These are phyloP conservation scores for Spergularia azorica DNA, from an alignment of 179 eudicot species.

Conservation along the genomic window DNA sequence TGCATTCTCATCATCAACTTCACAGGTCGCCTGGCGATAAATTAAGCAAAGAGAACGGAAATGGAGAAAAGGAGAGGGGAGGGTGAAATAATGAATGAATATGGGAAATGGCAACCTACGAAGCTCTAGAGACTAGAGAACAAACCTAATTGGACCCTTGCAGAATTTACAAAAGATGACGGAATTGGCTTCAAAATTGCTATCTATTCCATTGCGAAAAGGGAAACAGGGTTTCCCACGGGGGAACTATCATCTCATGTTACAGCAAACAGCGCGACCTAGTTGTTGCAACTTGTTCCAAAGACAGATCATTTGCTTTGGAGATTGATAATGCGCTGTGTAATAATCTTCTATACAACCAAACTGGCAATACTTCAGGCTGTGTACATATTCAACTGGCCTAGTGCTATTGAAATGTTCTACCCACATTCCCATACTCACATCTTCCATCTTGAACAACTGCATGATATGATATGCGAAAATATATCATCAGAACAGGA, in stretches of 20 bases:
- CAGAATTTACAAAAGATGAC: conserved; percentile 32
- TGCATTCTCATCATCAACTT: conserved; percentile 17
- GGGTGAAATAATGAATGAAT: conserved; percentile 30
- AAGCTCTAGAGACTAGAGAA: conserved; percentile 29
- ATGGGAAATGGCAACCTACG: conserved; percentile 21
- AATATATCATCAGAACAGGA: neutral
- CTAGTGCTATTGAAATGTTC: conserved; percentile 42
- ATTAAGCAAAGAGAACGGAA: conserved; percentile 3
- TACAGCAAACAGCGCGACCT: conserved; percentile 51
- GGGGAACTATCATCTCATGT: conserved; percentile 45
- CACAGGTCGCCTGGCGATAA: neutral
- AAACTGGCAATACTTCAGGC: conserved; percentile 50
- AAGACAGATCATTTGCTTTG: conserved; percentile 51
- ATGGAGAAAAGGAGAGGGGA: neutral
- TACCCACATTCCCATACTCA: conserved; percentile 61
- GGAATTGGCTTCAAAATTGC: conserved; percentile 28
- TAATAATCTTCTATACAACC: conserved; percentile 53
- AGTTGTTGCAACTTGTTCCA: conserved; percentile 49
- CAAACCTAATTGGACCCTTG: conserved; percentile 29
- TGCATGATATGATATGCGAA: conserved; percentile 5
- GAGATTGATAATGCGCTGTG: conserved; percentile 59
- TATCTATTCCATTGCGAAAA: conserved; percentile 23
- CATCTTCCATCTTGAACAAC: conserved; percentile 62
- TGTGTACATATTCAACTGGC: conserved; percentile 47
- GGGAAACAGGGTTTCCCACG: conserved; percentile 19